Conservation (phyloP, 2,329 filamentous ascomycete species). For the Sordariomycetes sp. region DNA sequence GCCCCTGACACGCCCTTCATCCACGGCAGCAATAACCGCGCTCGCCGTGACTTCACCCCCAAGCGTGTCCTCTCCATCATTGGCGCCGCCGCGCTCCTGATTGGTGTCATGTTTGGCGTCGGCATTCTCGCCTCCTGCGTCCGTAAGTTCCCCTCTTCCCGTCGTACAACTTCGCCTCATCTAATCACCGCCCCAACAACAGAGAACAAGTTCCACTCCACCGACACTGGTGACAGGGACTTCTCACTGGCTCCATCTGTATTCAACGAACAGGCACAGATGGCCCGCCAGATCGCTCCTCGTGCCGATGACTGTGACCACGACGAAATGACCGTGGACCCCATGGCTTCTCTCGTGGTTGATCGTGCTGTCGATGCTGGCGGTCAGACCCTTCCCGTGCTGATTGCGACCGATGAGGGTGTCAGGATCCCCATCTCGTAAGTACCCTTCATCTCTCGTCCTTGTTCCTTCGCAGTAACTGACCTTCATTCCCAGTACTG, state of each 20-base stretch:
- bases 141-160: constrained; percentile 9
- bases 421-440: constrained; percentile 24
- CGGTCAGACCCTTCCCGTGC: too few relatives aligned
- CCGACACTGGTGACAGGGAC: too few relatives aligned
- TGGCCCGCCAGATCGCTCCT: constrained; percentile 11
- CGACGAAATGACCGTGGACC: constrained; percentile 6
- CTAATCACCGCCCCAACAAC: constrained; percentile 3
- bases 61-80: constrained; percentile 9
- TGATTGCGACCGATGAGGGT: constrained; percentile 4
- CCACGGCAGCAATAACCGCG: background rate
- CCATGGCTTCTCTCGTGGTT: constrained; percentile 2
- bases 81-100: constrained; percentile 7
- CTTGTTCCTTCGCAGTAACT: constrained; percentile 3
- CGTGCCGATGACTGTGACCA: constrained; percentile 9
- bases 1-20: too few relatives aligned
- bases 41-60: constrained; percentile 1
- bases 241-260: too few relatives aligned
- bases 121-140: constrained; percentile 16
- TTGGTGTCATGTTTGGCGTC: constrained; percentile 16
- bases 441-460: constrained; percentile 7
- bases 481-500: constrained; percentile 15
- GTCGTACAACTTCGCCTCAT: constrained; percentile 4
- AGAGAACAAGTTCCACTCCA: too few relatives aligned
- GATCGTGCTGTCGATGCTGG: constrained; percentile 6
- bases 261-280: constrained; percentile 5